Evolutionary conservation across 805 yeast genomes (phyloP).

Genomic region (Metschnikowia shivogae): DNA sequence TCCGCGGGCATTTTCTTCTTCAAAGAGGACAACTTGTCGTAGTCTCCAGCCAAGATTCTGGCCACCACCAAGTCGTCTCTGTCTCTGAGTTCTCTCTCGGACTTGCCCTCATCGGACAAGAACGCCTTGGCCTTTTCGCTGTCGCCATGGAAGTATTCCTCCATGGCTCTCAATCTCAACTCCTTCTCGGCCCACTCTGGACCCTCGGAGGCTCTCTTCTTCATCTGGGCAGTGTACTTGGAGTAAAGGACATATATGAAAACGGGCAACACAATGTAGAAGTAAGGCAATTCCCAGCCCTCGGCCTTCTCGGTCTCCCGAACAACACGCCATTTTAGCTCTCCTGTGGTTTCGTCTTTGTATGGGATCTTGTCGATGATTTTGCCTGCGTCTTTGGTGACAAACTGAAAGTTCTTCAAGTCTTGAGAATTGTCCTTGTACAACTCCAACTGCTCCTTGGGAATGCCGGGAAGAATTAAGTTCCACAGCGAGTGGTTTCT

Average conservation of each 20-base stretch:
- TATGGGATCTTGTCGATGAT: conserved; percentile 82
- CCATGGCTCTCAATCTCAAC: conserved; percentile 69
- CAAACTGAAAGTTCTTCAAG: conserved; percentile 52
- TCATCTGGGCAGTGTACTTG: conserved; percentile 42
- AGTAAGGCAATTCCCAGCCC: conserved; percentile 80
- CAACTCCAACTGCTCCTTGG: conserved; percentile 50
- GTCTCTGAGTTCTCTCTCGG: conserved; percentile 53
- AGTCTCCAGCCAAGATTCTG: conserved; percentile 78
- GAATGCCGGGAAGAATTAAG: conserved; percentile 44
- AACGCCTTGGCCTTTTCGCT: conserved; percentile 50
- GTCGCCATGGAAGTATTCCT: conserved; percentile 54
- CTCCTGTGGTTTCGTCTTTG: conserved; percentile 74
- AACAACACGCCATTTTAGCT: conserved; percentile 72
- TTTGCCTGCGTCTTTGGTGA: conserved; percentile 47
- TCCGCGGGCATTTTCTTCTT: conserved; percentile 45
- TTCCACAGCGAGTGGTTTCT: conserved; percentile 54
- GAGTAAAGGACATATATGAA: conserved; percentile 52
- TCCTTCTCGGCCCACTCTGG: conserved; percentile 83
- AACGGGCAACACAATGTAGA: conserved; percentile 69
- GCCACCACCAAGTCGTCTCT: conserved; percentile 78
- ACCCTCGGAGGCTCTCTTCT: conserved; percentile 38
- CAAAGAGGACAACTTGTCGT: conserved; percentile 63
- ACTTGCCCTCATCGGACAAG: conserved; percentile 48
- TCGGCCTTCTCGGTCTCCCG: conserved; percentile 69
- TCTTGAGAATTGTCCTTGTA: conserved; percentile 59